Conservation (phyloP, 257 asterid species). For the Petunia axillaris region DNA sequence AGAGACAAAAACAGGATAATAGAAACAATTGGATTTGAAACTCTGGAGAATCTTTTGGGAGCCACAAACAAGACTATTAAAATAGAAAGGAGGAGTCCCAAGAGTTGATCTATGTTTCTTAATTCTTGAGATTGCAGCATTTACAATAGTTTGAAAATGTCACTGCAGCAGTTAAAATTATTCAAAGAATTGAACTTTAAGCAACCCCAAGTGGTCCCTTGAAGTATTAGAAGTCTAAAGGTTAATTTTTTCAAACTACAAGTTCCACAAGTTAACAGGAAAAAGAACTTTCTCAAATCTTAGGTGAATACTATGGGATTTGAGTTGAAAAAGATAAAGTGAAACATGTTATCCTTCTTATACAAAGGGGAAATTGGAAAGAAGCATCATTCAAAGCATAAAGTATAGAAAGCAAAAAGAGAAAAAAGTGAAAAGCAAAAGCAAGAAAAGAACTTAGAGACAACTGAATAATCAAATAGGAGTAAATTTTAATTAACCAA, state of each 20-base stretch:
- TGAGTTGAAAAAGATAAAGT: conserved; percentile 40
- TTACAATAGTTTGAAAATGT: conserved; percentile 12
- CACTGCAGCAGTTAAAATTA: not conserved
- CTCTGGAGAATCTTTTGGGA: conserved; percentile 21
- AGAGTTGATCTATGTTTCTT: conserved; percentile 9
- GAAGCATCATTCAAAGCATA: conserved; percentile 46
- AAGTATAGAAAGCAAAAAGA: conserved; percentile 42
- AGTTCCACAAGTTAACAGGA: not conserved
- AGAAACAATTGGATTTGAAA: not conserved
- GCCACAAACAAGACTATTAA: conserved; percentile 16
- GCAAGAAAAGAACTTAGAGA: conserved; percentile 27
- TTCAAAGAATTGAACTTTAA: not conserved
- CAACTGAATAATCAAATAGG: conserved; percentile 25
- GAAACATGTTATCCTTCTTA: conserved; percentile 35
- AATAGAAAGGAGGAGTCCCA: conserved; percentile 21
- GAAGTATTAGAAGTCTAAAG: not conserved
- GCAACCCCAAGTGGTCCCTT: conserved; percentile 24
- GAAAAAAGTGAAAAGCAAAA: conserved; percentile 37
- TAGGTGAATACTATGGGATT: conserved; percentile 32
- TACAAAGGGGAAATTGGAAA: conserved; percentile 45
- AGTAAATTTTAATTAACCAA: conserved; percentile 4
- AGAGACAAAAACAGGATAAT: conserved; percentile 19
- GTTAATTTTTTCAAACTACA: not conserved
- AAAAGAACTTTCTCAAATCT: conserved; percentile 27
- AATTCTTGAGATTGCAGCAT: conserved; percentile 20